Conservation (phyloP, 1,139 yeast genomes). For the Candida albicans region DNA sequence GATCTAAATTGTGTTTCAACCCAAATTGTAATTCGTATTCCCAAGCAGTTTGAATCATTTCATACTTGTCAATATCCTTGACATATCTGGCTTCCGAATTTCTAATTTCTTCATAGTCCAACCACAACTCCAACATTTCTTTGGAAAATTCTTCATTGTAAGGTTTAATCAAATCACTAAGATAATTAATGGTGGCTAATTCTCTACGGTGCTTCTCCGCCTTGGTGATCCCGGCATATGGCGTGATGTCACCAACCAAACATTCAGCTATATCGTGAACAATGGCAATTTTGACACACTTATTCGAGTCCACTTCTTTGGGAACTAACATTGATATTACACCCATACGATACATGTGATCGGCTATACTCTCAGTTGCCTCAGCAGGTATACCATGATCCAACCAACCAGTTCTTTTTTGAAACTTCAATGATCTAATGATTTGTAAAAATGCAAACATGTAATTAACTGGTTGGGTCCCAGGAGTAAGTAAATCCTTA, state of each 20-base stretch:
- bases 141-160: constrained; percentile 64
- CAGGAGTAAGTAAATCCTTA: constrained; percentile 37
- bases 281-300: constrained; percentile 82
- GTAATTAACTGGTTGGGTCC: constrained; percentile 35
- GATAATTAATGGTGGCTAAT: constrained; percentile 65
- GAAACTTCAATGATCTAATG: constrained; percentile 71
- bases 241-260: constrained; percentile 93
- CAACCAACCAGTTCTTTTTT: constrained; percentile 92
- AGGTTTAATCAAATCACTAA: constrained; percentile 60
- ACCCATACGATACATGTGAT: constrained; percentile 97
- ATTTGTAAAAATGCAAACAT: constrained; percentile 75
- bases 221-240: constrained; percentile 71
- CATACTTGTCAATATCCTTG: constrained; percentile 93
- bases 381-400: constrained; percentile 60
- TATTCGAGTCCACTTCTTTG: constrained; percentile 34
- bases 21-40: constrained; percentile 77
- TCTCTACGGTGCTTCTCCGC: constrained; percentile 80
- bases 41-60: constrained; percentile 85
- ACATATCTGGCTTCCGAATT: constrained; percentile 84
- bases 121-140: constrained; percentile 76
- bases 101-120: constrained; percentile 85
- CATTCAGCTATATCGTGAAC: constrained; percentile 95
- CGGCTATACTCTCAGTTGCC: constrained; percentile 74
- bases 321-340: constrained; percentile 76
- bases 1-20: constrained; percentile 55